Evolutionary conservation across 2,329 filamentous ascomycete species (phyloP), one percentile per base, ranked within the genome.

Genomic region (Domatiomyces globalis): DNA sequence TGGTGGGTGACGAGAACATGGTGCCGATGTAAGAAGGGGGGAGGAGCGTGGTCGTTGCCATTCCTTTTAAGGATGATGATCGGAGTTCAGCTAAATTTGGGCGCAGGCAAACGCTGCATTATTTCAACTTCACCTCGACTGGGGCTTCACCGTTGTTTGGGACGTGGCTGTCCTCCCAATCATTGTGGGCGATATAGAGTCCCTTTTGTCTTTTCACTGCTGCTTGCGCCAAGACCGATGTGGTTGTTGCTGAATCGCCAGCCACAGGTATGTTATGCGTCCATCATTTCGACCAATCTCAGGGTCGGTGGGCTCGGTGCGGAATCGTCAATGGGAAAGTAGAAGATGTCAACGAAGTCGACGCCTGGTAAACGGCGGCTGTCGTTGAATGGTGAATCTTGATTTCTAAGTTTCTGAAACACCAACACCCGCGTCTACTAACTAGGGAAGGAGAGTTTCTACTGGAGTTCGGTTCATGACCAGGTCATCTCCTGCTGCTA

Each of bases 1-100:
- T 55, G 49, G 56, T 36, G 39, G 51, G 51, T 48, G 25, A 27
- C 43, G 12, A 22, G 19, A 29, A 27, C 6, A 47, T 27, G 25
- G 18, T 8, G 43, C 43, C 12, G 43, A 17, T 22, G 12, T n/a
- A n/a, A n/a, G n/a, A n/a, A n/a, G n/a, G n/a, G n/a, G n/a, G n/a
- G n/a, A n/a, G n/a, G n/a, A n/a, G n/a, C 10, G 19, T 19, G 10
- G 43, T 20, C n/a, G 43, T 27, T 20, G 43, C 43, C 15, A 45
- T 33, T 33, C 29, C 29, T 33, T 2, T 33, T 10, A 7, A 33
- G 29, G 29, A 10, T 33, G 29, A 33, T 33, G 29, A 33, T 19
- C 43, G 2, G 43, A 17, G 5, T n/a, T 45, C 43, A 19, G 18
- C 18, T 19, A 19, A 45, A 45, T 45, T 22, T n/a, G 15, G 43